Evolutionary conservation across 768 basidiomycete species (phyloP).

Genomic region (Rickenella mellea): DNA sequence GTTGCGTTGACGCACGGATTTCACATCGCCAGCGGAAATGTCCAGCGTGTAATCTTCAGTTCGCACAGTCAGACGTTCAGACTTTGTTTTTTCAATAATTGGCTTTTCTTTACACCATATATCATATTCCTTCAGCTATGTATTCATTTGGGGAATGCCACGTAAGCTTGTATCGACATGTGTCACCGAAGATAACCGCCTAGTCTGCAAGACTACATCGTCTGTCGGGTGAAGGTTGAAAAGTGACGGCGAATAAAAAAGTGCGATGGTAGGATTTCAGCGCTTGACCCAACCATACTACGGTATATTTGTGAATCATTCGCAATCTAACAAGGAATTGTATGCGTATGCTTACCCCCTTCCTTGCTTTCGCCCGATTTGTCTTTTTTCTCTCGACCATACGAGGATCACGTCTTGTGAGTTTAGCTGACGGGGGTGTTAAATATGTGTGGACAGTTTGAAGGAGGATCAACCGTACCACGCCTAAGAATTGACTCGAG

Average conservation of each 20-base stretch:
- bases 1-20: conserved; percentile 81
- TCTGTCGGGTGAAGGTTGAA: too few species aligned
- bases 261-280: conserved; percentile 22
- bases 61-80: conserved; percentile 80
- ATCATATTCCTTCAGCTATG: background rate
- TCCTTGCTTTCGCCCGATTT: conserved; percentile 83
- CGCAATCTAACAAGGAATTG: conserved; percentile 3
- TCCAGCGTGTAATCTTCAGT: conserved; percentile 75
- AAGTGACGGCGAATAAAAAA: background rate
- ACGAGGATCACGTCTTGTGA: conserved; percentile 85
- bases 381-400: conserved; percentile 99
- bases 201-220: too few species aligned
- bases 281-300: conserved; percentile 97
- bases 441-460: background rate
- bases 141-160: too few species aligned
- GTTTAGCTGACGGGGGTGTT: conserved; percentile 47
- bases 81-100: conserved; percentile 47
- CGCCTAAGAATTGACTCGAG: conserved; percentile 56
- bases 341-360: conserved; percentile 51
- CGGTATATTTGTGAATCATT: conserved; percentile 9
- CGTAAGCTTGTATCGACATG: too few species aligned
- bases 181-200: too few species aligned
- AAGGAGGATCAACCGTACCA: conserved; percentile 39
- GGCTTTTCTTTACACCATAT: background rate
- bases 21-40: conserved; percentile 89